Evolutionary conservation across 2,329 filamentous ascomycete genomes (phyloP), one percentile per base, ranked within the genome.

Genomic region (Nothophaeocryptopus gaeumannii): DNA sequence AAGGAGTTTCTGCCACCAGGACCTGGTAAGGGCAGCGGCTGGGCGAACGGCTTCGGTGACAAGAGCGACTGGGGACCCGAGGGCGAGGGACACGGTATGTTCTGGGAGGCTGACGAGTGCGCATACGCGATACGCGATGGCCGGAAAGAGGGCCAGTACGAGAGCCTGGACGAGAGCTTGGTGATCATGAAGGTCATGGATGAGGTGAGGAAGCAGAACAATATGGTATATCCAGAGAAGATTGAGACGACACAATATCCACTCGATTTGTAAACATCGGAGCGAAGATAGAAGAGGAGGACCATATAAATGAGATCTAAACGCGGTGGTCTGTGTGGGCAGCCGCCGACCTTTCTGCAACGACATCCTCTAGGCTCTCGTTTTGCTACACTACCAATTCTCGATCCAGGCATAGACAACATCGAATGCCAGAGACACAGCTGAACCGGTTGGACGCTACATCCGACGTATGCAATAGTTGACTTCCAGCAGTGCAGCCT

Each of bases 101-200:
- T 89, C 72, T 92, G 85, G 85, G 86, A 91, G 68, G 88, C 88
- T 1, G 88, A 91, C 67, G 88, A 89, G 74, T 85, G 82, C 57
- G 88, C 85, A 26, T 77, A 84, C 39, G 88, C 86, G 58, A 65
- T 95, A 50, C 77, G 85, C 37, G 89, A 93, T 66, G 88, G 89
- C 15, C 83, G 82, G 71, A 79, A 84, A 63, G 85, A 95, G 75
- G 89, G 88, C 66, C 77, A 79, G 40, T 78, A 78, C 10, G 72
- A 93, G 70, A 82, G 84, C 14, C 81, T 82, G 75, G 78, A 81
- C 39, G 90, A 96, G 78, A 92, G 86, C 64, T 76, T 95, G 47
- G 78, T 84, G 41, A 89, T 96, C 56, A 95, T 96, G 89, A 85
- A 91, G 66, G 76, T 80, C 2, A 86, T 87, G 84, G 84, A 88